Percentiles rank a stretch among this genome's conserved stretches.
Evolutionary conservation across 1,284 basidiomycete genomes (phyloP).

Genomic region (Malassezia arunalokei): DNA sequence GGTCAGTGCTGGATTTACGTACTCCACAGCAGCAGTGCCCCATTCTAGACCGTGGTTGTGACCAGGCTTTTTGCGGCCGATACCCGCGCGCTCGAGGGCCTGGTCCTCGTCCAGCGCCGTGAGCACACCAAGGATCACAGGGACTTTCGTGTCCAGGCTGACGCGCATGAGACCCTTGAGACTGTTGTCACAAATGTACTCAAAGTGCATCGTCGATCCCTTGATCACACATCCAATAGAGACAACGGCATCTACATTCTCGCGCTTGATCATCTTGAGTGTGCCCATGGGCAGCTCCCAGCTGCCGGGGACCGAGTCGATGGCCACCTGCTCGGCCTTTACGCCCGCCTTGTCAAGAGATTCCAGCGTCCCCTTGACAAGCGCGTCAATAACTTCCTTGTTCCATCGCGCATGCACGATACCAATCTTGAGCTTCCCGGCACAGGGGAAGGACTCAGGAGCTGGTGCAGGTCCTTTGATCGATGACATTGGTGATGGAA

Average conservation of each 20-base stretch:
- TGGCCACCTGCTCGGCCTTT: slow-evolving; percentile 73
- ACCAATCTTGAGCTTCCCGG: slow-evolving; percentile 35
- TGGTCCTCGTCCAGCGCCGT: slow-evolving; percentile 88
- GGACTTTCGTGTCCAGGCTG: slow-evolving; percentile 81
- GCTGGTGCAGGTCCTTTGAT: slow-evolving; percentile 41
- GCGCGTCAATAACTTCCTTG: slow-evolving; percentile 66
- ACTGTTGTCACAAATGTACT: slow-evolving; percentile 85
- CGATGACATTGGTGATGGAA: slow-evolving; percentile 2
- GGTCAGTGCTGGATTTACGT: slow-evolving; percentile 15
- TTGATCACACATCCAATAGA: slow-evolving; percentile 97
- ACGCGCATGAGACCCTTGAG: slow-evolving; percentile 85
- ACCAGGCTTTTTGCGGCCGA: slow-evolving; percentile 58
- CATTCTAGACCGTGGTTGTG: slow-evolving; percentile 95
- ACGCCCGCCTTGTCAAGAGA: slow-evolving; percentile 75
- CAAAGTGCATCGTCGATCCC: slow-evolving; percentile 49
- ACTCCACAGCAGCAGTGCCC: slow-evolving; percentile 83
- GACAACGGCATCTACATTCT: slow-evolving; percentile 65
- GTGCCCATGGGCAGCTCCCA: slow-evolving; percentile 41
- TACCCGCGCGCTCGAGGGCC: slow-evolving; percentile 77
- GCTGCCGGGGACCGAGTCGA: slow-evolving; percentile 75
- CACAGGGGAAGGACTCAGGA: slow-evolving; percentile 36
- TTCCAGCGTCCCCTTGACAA: slow-evolving; percentile 62
- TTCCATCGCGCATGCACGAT: slow-evolving; percentile 58
- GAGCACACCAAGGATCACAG: slow-evolving; percentile 90
- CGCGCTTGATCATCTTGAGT: slow-evolving; percentile 51